Evolutionary conservation across 164 flowering plant genomes (phyloP).

Genomic region (Vitis labrusca): DNA sequence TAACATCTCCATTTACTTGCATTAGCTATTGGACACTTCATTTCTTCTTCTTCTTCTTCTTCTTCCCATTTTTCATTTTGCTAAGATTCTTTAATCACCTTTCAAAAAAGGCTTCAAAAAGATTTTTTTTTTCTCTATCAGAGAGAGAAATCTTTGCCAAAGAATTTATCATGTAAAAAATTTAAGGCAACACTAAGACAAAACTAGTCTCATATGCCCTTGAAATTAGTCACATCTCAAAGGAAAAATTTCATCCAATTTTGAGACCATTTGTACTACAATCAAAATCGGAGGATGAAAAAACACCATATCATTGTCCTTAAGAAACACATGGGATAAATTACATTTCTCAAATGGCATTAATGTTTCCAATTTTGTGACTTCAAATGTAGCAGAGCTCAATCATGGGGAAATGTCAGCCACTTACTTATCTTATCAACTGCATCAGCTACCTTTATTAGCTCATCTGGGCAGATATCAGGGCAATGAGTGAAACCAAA

Average conservation of each 20-base stretch:
- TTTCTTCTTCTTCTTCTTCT: too few species aligned
- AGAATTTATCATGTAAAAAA: too few species aligned
- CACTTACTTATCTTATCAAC: conserved; percentile 90
- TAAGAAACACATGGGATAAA: background rate
- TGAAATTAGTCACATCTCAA: too few species aligned
- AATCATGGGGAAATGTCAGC: background rate
- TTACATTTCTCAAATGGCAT: background rate
- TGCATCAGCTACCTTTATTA: conserved; percentile 81
- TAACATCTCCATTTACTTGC: too few species aligned
- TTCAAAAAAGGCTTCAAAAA: too few species aligned
- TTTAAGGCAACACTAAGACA: background rate
- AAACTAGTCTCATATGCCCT: background rate
- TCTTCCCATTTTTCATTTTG: too few species aligned
- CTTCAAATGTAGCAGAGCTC: too few species aligned
- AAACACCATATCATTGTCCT: background rate
- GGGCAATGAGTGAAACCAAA: conserved; percentile 99
- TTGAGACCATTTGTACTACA: background rate
- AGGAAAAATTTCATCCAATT: background rate
- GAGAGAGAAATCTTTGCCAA: too few species aligned
- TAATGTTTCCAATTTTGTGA: background rate
- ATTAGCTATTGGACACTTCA: too few species aligned
- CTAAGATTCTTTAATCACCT: too few species aligned
- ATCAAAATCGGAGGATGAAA: background rate
- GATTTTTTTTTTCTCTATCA: too few species aligned
- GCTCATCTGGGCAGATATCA: conserved; percentile 96